Percentiles rank a stretch among this genome's conserved stretches.
phyloP scores from a whole-genome alignment of 441 rosid species.

The Gossypium schwendimanii region DNA sequence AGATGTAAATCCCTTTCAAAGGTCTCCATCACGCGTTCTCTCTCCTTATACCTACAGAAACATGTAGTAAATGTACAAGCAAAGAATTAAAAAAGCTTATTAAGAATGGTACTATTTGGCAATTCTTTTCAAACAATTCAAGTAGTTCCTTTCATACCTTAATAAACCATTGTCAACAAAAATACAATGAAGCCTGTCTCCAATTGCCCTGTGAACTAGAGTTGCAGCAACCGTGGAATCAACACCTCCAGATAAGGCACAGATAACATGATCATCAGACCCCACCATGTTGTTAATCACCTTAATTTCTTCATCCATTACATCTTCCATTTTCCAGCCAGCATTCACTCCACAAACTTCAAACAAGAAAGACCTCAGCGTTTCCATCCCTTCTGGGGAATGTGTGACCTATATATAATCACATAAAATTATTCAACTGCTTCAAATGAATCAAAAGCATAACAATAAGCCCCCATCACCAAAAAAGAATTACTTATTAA shows the following conservation, averaged over 20 bases:
- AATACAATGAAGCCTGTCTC: slow-evolving; percentile 82
- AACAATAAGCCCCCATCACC: background rate
- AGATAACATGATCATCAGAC: slow-evolving; percentile 74
- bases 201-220: slow-evolving; percentile 91
- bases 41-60: slow-evolving; percentile 65
- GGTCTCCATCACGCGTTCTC: slow-evolving; percentile 84
- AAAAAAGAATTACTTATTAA: too few species aligned
- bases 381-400: slow-evolving; percentile 88
- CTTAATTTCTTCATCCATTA: slow-evolving; percentile 78
- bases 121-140: background rate
- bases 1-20: slow-evolving; percentile 76
- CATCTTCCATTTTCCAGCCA: slow-evolving; percentile 81
- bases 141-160: slow-evolving; percentile 41
- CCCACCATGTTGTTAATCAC: slow-evolving; percentile 51
- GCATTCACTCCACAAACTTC: slow-evolving; percentile 67
- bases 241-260: slow-evolving; percentile 87
- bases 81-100: background rate
- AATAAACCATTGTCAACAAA: slow-evolving; percentile 85
- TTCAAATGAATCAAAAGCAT: background rate
- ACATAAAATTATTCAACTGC: background rate
- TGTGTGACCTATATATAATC: slow-evolving; percentile 62
- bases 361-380: slow-evolving; percentile 58
- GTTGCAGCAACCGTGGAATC: slow-evolving; percentile 95
- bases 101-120: background rate
- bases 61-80: background rate